Percentiles rank a stretch among this genome's conserved stretches.
phyloP scores from a whole-genome alignment of 768 basidiomycete species.

The Lentinula sp. region DNA sequence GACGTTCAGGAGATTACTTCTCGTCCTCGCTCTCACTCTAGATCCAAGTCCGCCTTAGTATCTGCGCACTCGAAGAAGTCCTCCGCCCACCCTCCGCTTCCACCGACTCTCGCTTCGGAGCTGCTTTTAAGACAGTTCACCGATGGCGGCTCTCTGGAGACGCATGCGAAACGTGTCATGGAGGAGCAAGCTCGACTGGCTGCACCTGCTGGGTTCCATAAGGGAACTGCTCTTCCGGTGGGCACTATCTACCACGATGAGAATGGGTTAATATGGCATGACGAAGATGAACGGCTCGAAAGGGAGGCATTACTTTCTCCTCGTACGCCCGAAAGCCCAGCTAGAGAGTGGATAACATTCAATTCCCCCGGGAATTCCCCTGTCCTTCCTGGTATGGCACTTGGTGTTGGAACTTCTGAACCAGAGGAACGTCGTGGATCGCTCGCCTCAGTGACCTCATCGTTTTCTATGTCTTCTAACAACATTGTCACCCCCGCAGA shows the following conservation, averaged over 20 bases:
- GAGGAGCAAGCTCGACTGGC: conserved; percentile 46
- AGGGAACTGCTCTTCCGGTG: conserved; percentile 23
- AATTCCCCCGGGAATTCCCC: conserved; percentile 13
- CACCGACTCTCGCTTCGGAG: conserved; percentile 57
- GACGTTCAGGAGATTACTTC: conserved; percentile 19
- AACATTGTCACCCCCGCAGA: background rate
- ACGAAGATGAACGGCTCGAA: conserved; percentile 68
- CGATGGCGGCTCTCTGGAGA: conserved; percentile 57
- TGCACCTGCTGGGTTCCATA: conserved; percentile 15
- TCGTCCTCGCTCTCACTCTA: conserved; percentile 14
- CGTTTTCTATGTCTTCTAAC: background rate
- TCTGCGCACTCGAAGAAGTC: conserved; percentile 20
- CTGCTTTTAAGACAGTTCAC: conserved; percentile 65
- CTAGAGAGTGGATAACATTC: conserved; percentile 36
- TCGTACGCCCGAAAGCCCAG: conserved; percentile 16
- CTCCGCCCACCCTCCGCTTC: conserved; percentile 17
- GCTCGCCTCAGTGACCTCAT: background rate
- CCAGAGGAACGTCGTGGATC: conserved; percentile 4
- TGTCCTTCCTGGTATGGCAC: conserved; percentile 2
- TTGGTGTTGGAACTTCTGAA: conserved; percentile 9
- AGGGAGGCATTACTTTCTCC: conserved; percentile 52
- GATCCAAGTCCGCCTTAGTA: conserved; percentile 19
- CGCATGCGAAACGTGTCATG: conserved; percentile 49
- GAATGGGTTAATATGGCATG: conserved; percentile 62
- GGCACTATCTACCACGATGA: conserved; percentile 56